A percentile compares a stretch with the other conserved stretches of the same genome.
These are phyloP conservation scores for Penicillium taxi DNA, from an alignment of 495 filamentous ascomycete species.

Conservation along the genomic window DNA sequence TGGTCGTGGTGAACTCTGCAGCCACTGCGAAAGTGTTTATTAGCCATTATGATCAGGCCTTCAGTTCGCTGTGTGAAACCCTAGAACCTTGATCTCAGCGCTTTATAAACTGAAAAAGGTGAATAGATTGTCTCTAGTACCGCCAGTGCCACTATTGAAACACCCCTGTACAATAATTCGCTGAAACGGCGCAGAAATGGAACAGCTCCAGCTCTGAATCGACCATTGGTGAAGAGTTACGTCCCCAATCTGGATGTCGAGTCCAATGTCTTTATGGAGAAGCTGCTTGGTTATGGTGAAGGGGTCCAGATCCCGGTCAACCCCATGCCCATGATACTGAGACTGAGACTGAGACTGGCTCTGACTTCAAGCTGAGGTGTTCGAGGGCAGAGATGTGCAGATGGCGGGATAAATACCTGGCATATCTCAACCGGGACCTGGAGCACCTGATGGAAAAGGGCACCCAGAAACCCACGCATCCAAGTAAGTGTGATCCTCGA, in stretches of 20 bases:
- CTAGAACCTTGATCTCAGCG: too few relatives aligned
- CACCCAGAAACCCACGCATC: constrained; percentile 53
- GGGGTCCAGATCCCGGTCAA: constrained; percentile 46
- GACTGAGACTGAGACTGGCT: constrained; percentile 47
- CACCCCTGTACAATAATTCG: constrained; percentile 54
- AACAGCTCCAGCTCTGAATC: constrained; percentile 54
- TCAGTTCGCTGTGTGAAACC: constrained; percentile 53
- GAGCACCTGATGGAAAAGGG: constrained; percentile 52
- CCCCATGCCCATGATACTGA: constrained; percentile 54
- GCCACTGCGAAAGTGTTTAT: constrained; percentile 50
- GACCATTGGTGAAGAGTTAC: constrained; percentile 53
- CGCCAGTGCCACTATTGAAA: constrained; percentile 58
- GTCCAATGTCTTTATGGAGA: constrained; percentile 50
- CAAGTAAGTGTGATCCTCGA: constrained; percentile 57
- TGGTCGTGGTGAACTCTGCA: constrained; percentile 54
- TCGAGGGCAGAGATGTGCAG: constrained; percentile 48
- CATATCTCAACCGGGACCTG: constrained; percentile 42
- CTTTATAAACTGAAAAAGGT: constrained; percentile 63
- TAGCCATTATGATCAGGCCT: constrained; percentile 49
- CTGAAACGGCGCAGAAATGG: constrained; percentile 57
- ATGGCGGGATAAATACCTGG: constrained; percentile 53
- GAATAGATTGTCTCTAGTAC: constrained; percentile 52
- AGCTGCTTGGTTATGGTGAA: constrained; percentile 48
- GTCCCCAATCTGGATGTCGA: constrained; percentile 54
- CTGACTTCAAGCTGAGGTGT: constrained; percentile 59